Conservation (phyloP, 345 rosid species). For the Salix arbutifolia region DNA sequence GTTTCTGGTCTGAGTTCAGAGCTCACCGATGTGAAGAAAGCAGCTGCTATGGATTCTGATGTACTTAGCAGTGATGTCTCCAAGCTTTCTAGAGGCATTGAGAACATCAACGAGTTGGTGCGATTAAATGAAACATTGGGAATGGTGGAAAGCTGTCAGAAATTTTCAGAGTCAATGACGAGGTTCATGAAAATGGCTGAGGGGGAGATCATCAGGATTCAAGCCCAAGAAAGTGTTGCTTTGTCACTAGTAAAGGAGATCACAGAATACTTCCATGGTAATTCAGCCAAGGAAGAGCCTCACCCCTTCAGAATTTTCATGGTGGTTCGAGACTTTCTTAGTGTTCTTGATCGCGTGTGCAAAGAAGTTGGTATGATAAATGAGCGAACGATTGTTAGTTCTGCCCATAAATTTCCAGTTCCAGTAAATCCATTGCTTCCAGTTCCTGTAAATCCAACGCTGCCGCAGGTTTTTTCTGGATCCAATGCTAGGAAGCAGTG, state of each 20-base stretch:
- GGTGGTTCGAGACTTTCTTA: slow-evolving; percentile 93
- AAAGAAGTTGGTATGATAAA: slow-evolving; percentile 90
- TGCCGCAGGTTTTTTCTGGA: slow-evolving; percentile 25
- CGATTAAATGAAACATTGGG: slow-evolving; percentile 35
- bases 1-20: slow-evolving; percentile 81
- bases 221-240: slow-evolving; percentile 85
- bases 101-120: slow-evolving; percentile 50
- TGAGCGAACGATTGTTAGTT: slow-evolving; percentile 75
- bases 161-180: slow-evolving; percentile 69
- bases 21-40: slow-evolving; percentile 79
- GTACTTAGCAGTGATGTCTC: slow-evolving; percentile 71
- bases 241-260: slow-evolving; percentile 86
- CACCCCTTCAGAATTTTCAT: slow-evolving; percentile 95
- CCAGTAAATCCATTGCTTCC: slow-evolving; percentile 31
- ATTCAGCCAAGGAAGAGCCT: slow-evolving; percentile 99
- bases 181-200: slow-evolving; percentile 60
- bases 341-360: slow-evolving; percentile 85
- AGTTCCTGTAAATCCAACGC: slow-evolving; percentile 24
- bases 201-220: slow-evolving; percentile 81
- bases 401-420: slow-evolving; percentile 61
- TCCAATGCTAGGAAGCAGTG: slow-evolving; percentile 24
- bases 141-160: slow-evolving; percentile 40
- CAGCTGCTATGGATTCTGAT: slow-evolving; percentile 97
- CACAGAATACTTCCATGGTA: slow-evolving; percentile 97
- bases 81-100: slow-evolving; percentile 71